phyloP scores from a whole-genome alignment of 2,329 filamentous ascomycete genomes.

The Claviceps sp. region DNA sequence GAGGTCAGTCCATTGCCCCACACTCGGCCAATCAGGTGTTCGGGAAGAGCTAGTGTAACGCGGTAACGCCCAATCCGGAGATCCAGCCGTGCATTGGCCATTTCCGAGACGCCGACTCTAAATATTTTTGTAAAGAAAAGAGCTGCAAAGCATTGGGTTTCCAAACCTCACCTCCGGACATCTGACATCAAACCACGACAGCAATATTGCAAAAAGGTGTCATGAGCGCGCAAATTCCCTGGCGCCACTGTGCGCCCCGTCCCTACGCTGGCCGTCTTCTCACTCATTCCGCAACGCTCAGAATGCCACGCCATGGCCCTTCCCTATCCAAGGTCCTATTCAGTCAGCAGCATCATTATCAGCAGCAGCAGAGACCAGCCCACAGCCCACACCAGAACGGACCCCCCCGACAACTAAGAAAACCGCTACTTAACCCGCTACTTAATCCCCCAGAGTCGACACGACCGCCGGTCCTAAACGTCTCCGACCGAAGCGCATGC shows the following conservation, averaged over 20 bases:
- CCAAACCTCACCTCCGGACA: background rate
- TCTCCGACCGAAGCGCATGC: slow-evolving; percentile 39
- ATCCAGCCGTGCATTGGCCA: background rate
- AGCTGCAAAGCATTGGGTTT: too few species aligned
- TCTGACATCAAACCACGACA: too few species aligned
- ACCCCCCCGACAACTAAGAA: slow-evolving; percentile 5
- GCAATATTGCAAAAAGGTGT: background rate
- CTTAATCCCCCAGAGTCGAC: slow-evolving; percentile 64
- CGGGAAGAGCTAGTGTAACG: too few species aligned
- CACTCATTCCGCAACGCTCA: slow-evolving; percentile 1
- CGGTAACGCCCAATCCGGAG: background rate
- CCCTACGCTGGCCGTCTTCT: slow-evolving; percentile 10
- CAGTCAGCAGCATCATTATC: slow-evolving; percentile 9
- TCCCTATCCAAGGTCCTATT: background rate
- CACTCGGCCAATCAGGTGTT: background rate
- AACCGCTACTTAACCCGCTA: slow-evolving; percentile 11
- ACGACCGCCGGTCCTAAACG: slow-evolving; percentile 53
- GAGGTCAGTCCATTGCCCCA: background rate
- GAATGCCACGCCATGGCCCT: slow-evolving; percentile 1
- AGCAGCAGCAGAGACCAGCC: slow-evolving; percentile 11
- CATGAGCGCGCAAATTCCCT: slow-evolving; percentile 21
- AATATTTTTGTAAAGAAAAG: background rate
- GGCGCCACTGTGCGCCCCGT: slow-evolving; percentile 15
- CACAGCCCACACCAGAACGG: slow-evolving; percentile 12
- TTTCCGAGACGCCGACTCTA: background rate